Evolutionary conservation across 139 green algal species (phyloP).

Genomic region (Raphidocelis subcapitata): DNA sequence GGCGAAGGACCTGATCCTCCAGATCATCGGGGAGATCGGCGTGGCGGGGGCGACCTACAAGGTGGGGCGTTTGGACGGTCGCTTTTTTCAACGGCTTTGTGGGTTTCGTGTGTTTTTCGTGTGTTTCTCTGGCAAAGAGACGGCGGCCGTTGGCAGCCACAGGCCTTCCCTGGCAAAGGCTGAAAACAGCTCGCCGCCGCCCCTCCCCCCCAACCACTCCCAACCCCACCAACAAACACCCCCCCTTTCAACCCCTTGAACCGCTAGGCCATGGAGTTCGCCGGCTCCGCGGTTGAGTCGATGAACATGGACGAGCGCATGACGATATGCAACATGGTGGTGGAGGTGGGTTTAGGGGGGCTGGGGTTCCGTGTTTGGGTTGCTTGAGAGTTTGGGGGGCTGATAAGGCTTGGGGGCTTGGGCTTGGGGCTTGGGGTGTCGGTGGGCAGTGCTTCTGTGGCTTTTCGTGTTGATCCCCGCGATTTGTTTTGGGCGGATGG

Average conservation of each 20-base stretch:
- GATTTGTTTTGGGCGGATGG: no score
- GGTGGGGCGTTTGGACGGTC: no score
- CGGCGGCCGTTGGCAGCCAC: no score
- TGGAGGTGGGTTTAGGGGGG: conserved; percentile 77
- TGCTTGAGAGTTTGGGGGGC: not conserved
- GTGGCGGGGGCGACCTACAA: conserved; percentile 60
- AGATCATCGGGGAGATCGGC: conserved; percentile 96
- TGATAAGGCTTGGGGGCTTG: not conserved
- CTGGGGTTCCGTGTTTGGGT: not conserved
- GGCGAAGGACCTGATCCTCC: conserved; percentile 94
- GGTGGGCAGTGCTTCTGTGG: not conserved
- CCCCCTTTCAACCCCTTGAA: no score
- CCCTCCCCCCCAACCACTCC: no score
- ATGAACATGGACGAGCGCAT: conserved; percentile 99
- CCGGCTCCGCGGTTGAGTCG: conserved; percentile 67
- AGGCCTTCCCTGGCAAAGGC: no score
- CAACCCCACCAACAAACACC: no score
- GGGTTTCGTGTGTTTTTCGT: no score
- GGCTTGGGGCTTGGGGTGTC: not conserved
- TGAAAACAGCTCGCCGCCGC: no score
- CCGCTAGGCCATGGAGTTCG: conserved; percentile 33
- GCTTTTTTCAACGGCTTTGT: no score
- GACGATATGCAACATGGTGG: conserved; percentile 98
- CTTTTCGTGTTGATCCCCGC: not conserved
- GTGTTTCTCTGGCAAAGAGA: no score